Conservation (phyloP, 2,329 filamentous ascomycete genomes). For the Zasmidium citrigriseum region DNA sequence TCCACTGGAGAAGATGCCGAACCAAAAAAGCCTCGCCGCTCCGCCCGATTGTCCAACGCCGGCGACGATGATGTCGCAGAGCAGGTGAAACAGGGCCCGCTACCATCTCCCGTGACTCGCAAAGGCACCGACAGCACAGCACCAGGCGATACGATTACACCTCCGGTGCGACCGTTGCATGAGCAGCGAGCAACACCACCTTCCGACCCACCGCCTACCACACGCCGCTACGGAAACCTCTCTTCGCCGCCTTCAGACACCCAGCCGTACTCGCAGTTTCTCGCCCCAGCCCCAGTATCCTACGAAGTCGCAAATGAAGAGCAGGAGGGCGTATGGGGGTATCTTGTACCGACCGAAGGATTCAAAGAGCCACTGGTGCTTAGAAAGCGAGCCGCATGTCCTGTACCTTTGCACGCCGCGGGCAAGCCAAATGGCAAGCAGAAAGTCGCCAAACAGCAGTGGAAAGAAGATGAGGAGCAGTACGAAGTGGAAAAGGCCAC, state of each 20-base stretch:
- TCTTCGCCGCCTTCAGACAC: conserved; percentile 74
- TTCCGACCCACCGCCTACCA: conserved; percentile 30
- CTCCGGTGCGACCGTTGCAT: conserved; percentile 27
- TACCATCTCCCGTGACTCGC: conserved; percentile 80
- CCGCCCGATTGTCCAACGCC: conserved; percentile 62
- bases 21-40: conserved; percentile 81
- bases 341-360: conserved; percentile 76
- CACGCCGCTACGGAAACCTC: conserved; percentile 43
- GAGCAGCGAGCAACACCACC: conserved; percentile 48
- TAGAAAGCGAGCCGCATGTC: conserved; percentile 71
- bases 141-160: conserved; percentile 31
- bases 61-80: conserved; percentile 22
- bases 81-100: conserved; percentile 59
- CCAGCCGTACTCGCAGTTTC: conserved; percentile 77
- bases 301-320: conserved; percentile 85
- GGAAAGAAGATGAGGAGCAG: conserved; percentile 62
- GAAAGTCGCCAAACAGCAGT: conserved; percentile 51
- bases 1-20: conserved; percentile 69
- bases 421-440: conserved; percentile 43
- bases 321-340: conserved; percentile 91
- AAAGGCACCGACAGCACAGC: conserved; percentile 60
- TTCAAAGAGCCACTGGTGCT: conserved; percentile 65
- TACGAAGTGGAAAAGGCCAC: conserved; percentile 54
- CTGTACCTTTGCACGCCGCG: conserved; percentile 49
- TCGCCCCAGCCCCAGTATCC: conserved; percentile 69